A percentile compares a stretch with the other conserved stretches of the same genome.
These are phyloP conservation scores for Crithidia thermophila DNA, from an alignment of 208 protist genomes.

Conservation along the genomic window DNA sequence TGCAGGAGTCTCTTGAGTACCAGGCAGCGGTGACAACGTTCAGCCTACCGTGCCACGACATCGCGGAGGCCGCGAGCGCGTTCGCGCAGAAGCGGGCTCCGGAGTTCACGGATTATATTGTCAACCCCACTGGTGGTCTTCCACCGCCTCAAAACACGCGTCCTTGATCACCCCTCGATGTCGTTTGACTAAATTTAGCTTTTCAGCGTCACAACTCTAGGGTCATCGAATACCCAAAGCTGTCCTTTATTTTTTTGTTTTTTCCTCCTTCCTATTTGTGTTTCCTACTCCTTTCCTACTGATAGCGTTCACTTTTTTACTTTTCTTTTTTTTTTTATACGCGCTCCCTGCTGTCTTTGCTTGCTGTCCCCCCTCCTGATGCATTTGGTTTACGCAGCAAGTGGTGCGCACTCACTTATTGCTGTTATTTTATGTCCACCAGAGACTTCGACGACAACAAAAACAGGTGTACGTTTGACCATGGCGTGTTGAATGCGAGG, in stretches of 20 bases:
- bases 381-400: too few species aligned
- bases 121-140: slow-evolving; percentile 19
- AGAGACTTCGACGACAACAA: too few species aligned
- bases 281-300: too few species aligned
- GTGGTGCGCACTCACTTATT: too few species aligned
- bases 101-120: slow-evolving; percentile 66
- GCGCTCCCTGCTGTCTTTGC: too few species aligned
- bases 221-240: neutral
- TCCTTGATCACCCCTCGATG: neutral
- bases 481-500: too few species aligned
- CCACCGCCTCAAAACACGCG: slow-evolving; percentile 1
- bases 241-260: neutral
- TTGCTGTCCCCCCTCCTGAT: too few species aligned
- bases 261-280: neutral
- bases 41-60: slow-evolving; percentile 66
- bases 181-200: too few species aligned
- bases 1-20: slow-evolving; percentile 57
- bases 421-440: too few species aligned
- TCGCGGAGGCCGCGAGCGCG: slow-evolving; percentile 45
- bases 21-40: slow-evolving; percentile 62
- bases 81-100: slow-evolving; percentile 58
- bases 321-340: too few species aligned
- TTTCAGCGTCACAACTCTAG: neutral
- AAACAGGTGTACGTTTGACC: too few species aligned
- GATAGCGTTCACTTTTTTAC: too few species aligned